phyloP scores from a whole-genome alignment of 2,329 filamentous ascomycete genomes.

The Fusarium foetens region DNA sequence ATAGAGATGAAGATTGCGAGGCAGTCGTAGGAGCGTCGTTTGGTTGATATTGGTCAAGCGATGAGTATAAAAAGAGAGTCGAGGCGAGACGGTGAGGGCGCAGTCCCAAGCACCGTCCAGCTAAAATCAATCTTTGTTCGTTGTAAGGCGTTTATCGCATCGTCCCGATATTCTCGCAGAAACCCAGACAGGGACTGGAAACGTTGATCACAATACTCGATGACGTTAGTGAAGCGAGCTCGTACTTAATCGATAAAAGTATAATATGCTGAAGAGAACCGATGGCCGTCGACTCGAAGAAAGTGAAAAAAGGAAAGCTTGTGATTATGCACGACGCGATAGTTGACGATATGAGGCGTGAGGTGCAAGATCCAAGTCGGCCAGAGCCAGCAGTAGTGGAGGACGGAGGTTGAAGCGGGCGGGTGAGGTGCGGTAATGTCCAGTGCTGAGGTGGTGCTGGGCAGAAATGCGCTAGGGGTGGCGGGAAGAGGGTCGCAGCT shows the following conservation, averaged over 20 bases:
- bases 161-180: conserved; percentile 39
- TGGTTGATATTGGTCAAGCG: not conserved
- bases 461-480: conserved; percentile 39
- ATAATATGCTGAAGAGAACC: conserved; percentile 12
- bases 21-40: conserved; percentile 9
- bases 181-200: conserved; percentile 28
- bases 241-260: conserved; percentile 14
- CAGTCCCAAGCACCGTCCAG: conserved; percentile 41
- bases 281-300: not conserved
- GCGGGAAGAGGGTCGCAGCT: conserved; percentile 42
- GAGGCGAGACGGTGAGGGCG: conserved; percentile 37
- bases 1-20: conserved; percentile 10
- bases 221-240: conserved; percentile 19
- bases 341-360: conserved; percentile 31
- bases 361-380: conserved; percentile 38
- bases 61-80: conserved; percentile 17
- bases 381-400: conserved; percentile 30
- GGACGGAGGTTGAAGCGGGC: conserved; percentile 37
- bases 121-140: conserved; percentile 38
- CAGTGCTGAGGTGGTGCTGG: conserved; percentile 4
- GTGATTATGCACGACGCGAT: conserved; percentile 34
- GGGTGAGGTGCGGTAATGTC: conserved; percentile 30
- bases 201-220: conserved; percentile 26
- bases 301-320: conserved; percentile 18
- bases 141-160: conserved; percentile 42